A percentile compares a stretch with the other conserved stretches of the same genome.
Conservation (phyloP, 768 basidiomycete genomes). For the Pleurotus tuber-regium region DNA sequence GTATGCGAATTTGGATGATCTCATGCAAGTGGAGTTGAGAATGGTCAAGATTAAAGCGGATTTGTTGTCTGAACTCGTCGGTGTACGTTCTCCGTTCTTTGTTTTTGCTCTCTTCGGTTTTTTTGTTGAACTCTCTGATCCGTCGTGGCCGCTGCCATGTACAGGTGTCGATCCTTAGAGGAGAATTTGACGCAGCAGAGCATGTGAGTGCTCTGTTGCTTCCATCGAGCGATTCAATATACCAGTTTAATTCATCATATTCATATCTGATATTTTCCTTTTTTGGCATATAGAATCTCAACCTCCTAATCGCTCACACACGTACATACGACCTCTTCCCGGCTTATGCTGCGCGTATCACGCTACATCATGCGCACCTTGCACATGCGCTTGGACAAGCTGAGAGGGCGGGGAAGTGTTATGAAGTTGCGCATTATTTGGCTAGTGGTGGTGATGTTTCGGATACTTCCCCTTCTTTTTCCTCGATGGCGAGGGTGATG, state of each 20-base stretch:
- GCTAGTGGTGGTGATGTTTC: slow-evolving; percentile 19
- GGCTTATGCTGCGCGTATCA: slow-evolving; percentile 57
- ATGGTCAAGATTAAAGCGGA: slow-evolving; percentile 70
- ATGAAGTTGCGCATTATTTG: slow-evolving; percentile 57
- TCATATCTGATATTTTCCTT: not conserved
- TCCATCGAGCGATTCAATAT: too few relatives aligned
- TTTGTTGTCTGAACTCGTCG: slow-evolving; percentile 65
- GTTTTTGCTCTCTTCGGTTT: not conserved
- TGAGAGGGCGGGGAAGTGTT: slow-evolving; percentile 57
- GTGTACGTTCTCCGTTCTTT: slow-evolving; percentile 36
- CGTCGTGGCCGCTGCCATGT: too few relatives aligned
- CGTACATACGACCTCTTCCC: slow-evolving; percentile 57
- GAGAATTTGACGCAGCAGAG: slow-evolving; percentile 65
- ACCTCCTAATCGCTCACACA: slow-evolving; percentile 56
- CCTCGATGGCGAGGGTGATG: not conserved
- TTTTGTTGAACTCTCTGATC: not conserved
- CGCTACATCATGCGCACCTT: slow-evolving; percentile 70
- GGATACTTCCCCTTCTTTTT: too few relatives aligned
- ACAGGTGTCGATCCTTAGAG: slow-evolving; percentile 65
- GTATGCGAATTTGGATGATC: slow-evolving; percentile 54
- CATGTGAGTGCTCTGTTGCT: slow-evolving; percentile 37
- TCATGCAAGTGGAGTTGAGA: slow-evolving; percentile 42
- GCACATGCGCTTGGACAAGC: slow-evolving; percentile 61
- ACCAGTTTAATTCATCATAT: not conserved
- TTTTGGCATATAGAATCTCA: slow-evolving; percentile 32